Percentiles rank a stretch among this genome's conserved stretches.
Evolutionary conservation across 768 basidiomycete species (phyloP).

Genomic region (Paxillus rubicundulus): DNA sequence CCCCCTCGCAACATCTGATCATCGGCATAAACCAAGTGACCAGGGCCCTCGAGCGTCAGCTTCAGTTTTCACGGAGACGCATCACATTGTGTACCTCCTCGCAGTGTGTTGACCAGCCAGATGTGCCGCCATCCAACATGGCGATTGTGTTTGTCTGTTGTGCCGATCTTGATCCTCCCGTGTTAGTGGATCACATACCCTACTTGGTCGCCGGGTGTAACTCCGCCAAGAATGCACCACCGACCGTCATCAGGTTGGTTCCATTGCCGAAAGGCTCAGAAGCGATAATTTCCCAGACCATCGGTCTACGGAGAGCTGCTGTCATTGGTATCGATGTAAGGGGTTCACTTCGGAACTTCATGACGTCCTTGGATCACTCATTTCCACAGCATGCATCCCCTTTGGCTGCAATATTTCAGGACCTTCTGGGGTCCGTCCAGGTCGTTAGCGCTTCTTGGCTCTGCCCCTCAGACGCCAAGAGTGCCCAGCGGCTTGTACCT

Average conservation of each 20-base stretch:
- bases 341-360: neutral
- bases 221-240: constrained; percentile 33
- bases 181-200: constrained; percentile 72
- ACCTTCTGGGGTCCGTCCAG: constrained; percentile 50
- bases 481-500: constrained; percentile 44
- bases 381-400: constrained; percentile 42
- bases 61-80: constrained; percentile 31
- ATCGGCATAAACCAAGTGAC: constrained; percentile 84
- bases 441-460: constrained; percentile 67
- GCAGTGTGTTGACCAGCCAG: neutral
- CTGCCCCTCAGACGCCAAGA: constrained; percentile 21
- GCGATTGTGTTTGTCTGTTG: constrained; percentile 64
- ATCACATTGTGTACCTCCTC: constrained; percentile 1
- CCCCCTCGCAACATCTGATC: constrained; percentile 39
- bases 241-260: constrained; percentile 50
- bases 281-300: constrained; percentile 48
- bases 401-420: constrained; percentile 31
- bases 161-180: constrained; percentile 70
- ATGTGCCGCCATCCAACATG: constrained; percentile 13
- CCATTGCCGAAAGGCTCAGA: constrained; percentile 71
- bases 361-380: constrained; percentile 6
- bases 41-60: constrained; percentile 62
- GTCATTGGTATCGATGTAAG: constrained; percentile 68
- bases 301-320: constrained; percentile 68
- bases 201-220: constrained; percentile 78